These are phyloP conservation scores for Macrolepiota albuminosa DNA, from an alignment of 768 basidiomycete species.

Conservation along the genomic window DNA sequence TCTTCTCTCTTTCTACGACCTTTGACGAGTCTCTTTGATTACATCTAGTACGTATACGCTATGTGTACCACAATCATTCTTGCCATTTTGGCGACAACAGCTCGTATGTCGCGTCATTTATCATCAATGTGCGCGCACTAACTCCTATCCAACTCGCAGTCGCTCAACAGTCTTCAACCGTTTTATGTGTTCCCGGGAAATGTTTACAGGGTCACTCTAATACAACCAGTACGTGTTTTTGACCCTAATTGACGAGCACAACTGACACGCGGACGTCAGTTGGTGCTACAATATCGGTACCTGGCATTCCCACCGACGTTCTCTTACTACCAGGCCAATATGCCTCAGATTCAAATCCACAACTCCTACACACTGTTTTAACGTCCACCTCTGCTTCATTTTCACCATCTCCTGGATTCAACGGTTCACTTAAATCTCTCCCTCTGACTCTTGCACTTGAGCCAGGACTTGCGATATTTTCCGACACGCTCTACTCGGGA, in stretches of 20 bases:
- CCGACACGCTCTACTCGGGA: conserved; percentile 49
- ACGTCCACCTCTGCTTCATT: conserved; percentile 49
- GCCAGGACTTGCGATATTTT: conserved; percentile 51
- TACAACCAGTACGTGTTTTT: conserved; percentile 37
- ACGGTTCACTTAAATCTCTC: conserved; percentile 40
- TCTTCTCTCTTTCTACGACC: conserved; percentile 21
- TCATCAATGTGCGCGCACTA: neutral
- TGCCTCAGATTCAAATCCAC: conserved; percentile 52
- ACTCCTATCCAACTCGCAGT: neutral
- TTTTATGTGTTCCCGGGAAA: conserved; percentile 69
- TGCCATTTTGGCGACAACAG: conserved; percentile 1
- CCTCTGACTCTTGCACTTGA: conserved; percentile 52
- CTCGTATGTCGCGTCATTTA: conserved; percentile 5
- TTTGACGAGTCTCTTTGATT: conserved; percentile 17
- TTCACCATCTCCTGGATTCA: conserved; percentile 52
- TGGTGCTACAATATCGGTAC: conserved; percentile 50
- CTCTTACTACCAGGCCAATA: conserved; percentile 62
- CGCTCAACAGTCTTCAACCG: conserved; percentile 26
- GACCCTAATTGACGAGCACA: neutral
- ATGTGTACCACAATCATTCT: conserved; percentile 18
- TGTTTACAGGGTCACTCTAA: conserved; percentile 65
- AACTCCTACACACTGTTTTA: conserved; percentile 51
- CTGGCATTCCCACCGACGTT: conserved; percentile 39
- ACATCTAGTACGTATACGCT: conserved; percentile 12
- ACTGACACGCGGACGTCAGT: conserved; percentile 32